Conservation (phyloP, 1,284 basidiomycete species). For the Phellinidium pouzarii region DNA sequence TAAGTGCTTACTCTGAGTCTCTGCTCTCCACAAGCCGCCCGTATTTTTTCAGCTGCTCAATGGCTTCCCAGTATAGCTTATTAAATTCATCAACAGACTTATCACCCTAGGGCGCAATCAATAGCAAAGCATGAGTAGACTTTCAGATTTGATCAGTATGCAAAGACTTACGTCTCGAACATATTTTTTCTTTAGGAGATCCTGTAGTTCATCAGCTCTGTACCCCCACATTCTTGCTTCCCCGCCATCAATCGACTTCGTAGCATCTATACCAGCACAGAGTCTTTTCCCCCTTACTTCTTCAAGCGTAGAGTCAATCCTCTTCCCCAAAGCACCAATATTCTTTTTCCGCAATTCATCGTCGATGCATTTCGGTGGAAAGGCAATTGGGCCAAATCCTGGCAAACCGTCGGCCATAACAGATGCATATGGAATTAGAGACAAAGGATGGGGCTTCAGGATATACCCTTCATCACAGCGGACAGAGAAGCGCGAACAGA, state of each 20-base stretch:
- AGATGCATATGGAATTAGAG: conserved; percentile 40
- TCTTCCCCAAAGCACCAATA: conserved; percentile 73
- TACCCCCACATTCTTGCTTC: conserved; percentile 74
- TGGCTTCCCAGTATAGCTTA: conserved; percentile 72
- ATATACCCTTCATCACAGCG: conserved; percentile 75
- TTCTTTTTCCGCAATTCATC: conserved; percentile 77
- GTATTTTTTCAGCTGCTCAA: conserved; percentile 76
- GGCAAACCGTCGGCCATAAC: conserved; percentile 65
- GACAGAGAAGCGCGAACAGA: conserved; percentile 58
- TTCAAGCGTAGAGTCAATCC: conserved; percentile 64
- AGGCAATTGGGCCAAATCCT: conserved; percentile 67
- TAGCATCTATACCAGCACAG: conserved; percentile 50
- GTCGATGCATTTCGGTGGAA: conserved; percentile 76
- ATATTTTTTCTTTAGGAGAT: conserved; percentile 45
- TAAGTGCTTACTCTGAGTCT: conserved; percentile 58
- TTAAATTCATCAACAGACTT: conserved; percentile 52
- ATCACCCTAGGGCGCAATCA: conserved; percentile 4
- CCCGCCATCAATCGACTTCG: conserved; percentile 39
- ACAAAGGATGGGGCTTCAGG: conserved; percentile 55
- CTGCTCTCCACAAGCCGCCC: conserved; percentile 72
- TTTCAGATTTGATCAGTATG: conserved; percentile 16
- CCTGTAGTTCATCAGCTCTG: conserved; percentile 47
- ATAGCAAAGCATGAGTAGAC: neutral
- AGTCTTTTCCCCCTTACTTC: conserved; percentile 63
- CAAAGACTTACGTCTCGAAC: conserved; percentile 10